phyloP scores from a whole-genome alignment of 345 rosid species.

The Cardamine chenopodiifolia region DNA sequence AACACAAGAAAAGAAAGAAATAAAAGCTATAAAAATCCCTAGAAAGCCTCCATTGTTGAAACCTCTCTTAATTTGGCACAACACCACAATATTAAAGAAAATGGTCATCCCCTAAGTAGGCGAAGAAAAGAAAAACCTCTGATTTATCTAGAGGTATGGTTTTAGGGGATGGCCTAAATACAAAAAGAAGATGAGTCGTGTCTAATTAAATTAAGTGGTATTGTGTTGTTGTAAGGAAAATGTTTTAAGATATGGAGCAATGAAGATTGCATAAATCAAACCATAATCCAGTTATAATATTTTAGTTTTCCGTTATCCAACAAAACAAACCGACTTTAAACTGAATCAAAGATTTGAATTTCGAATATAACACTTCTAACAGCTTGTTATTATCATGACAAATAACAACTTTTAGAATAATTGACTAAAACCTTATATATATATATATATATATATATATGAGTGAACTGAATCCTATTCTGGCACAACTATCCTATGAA shows the following conservation, averaged over 20 bases:
- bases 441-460: too few species aligned
- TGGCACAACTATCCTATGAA: neutral
- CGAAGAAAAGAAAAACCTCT: slow-evolving; percentile 17
- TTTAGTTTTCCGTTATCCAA: neutral
- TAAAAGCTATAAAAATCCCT: slow-evolving; percentile 30
- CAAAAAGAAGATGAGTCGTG: neutral
- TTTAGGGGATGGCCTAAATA: slow-evolving; percentile 36
- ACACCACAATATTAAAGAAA: slow-evolving; percentile 10
- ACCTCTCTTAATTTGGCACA: slow-evolving; percentile 38
- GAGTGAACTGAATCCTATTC: too few species aligned
- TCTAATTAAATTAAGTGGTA: neutral
- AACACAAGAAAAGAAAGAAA: neutral
- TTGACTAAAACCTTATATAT: neutral
- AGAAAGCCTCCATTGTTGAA: slow-evolving; percentile 29
- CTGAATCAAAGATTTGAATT: neutral
- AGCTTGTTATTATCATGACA: neutral
- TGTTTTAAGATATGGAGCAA: slow-evolving; percentile 39
- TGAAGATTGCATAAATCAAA: slow-evolving; percentile 41
- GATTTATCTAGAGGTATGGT: slow-evolving; percentile 13
- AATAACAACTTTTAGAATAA: neutral
- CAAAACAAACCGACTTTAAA: neutral
- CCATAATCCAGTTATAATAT: neutral
- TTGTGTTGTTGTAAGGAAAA: slow-evolving; percentile 30
- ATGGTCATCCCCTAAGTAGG: slow-evolving; percentile 38
- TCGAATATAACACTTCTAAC: slow-evolving; percentile 1